Evolutionary conservation across 225 moss, liverwort and hornwort species (phyloP), one percentile per base, ranked within the genome.

Genomic region (Pleurozium schreberi): DNA sequence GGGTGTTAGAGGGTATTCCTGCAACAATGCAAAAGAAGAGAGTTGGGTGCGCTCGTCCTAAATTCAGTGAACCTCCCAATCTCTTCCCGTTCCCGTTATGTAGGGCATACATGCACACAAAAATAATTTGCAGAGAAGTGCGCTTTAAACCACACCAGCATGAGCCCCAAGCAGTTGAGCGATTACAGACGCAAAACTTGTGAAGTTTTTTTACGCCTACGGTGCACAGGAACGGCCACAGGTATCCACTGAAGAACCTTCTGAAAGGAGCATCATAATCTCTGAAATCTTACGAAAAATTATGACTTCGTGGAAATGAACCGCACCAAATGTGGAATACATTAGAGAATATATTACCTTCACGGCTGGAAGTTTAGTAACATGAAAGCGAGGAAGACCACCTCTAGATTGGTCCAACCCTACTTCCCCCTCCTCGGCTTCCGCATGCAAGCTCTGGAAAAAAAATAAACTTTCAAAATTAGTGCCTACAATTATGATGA

Each of bases 371-470:
- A 98, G 93, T 22, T 85, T 62, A 38, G 93, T 75, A n/a, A 95
- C 92, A 81, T 98, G 96, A 84, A 98, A 98, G 49, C 97, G 96
- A 59, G 97, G 97, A 59, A 97, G 89, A 28, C 96, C 96, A 60
- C 98, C 97, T 61, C 95, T 91, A 43, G 97, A 92, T 83, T 92
- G 94, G 78, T 96, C 96, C n/a, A 86, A 82, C 45, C 30, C 83
- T 67, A 90, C 68, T 79, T 85, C 64, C 28, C 61, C 58, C 71
- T 87, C 88, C 73, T 90, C 89, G 11, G 43, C 45, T 89, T 82
- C 86, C 82, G 65, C 78, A 69, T 84, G 90, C 69, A 85, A 89
- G 47, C 67, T 84, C 93, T 94, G 87, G 69, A 49, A 12, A 5
- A 13, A 67, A 49, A 52, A 49, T 38, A 25, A 21, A 38, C 10